These are phyloP conservation scores for Ceratocystiopsis minuta DNA, from an alignment of 2,329 filamentous ascomycete genomes.

Conservation along the genomic window DNA sequence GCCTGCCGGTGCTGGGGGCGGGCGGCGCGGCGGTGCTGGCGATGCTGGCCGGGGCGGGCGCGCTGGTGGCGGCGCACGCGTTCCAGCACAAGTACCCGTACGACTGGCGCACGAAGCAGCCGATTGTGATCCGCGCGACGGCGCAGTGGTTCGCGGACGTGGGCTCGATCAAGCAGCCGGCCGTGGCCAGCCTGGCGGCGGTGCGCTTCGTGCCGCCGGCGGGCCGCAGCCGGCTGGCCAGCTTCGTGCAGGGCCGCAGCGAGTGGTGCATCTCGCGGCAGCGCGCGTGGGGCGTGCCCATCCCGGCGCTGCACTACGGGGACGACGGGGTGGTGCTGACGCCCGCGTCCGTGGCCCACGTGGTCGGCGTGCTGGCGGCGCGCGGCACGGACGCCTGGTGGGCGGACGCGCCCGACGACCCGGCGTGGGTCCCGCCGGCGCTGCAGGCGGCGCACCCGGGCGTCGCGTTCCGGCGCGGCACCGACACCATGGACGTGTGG, in stretches of 20 bases:
- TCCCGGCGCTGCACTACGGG: conserved; percentile 73
- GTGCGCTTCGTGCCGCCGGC: conserved; percentile 65
- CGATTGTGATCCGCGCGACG: conserved; percentile 79
- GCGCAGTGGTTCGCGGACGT: conserved; percentile 98
- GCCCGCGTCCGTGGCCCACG: conserved; percentile 62
- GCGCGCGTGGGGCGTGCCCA: conserved; percentile 89
- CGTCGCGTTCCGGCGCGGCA: conserved; percentile 51
- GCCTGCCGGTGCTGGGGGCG: conserved; percentile 39
- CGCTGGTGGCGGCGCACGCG: conserved; percentile 50
- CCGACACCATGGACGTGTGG: conserved; percentile 98
- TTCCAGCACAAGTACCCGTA: conserved; percentile 91
- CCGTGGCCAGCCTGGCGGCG: conserved; percentile 48
- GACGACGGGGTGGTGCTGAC: conserved; percentile 49
- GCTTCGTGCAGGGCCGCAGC: conserved; percentile 71
- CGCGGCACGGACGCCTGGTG: conserved; percentile 90
- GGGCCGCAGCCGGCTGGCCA: conserved; percentile 58
- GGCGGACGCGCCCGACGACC: conserved; percentile 60
- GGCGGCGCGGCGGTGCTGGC: conserved; percentile 36
- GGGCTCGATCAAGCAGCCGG: conserved; percentile 57
- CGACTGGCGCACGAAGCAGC: conserved; percentile 90
- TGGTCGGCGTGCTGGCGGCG: conserved; percentile 59
- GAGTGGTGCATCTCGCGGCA: conserved; percentile 98
- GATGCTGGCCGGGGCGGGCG: conserved; percentile 40
- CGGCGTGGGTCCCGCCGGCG: conserved; percentile 54
- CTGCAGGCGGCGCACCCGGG: conserved; percentile 28